Percentiles rank a stretch among this genome's conserved stretches.
These are phyloP conservation scores for Fusarium humuli DNA, from an alignment of 2,329 filamentous ascomycete species.

Conservation along the genomic window DNA sequence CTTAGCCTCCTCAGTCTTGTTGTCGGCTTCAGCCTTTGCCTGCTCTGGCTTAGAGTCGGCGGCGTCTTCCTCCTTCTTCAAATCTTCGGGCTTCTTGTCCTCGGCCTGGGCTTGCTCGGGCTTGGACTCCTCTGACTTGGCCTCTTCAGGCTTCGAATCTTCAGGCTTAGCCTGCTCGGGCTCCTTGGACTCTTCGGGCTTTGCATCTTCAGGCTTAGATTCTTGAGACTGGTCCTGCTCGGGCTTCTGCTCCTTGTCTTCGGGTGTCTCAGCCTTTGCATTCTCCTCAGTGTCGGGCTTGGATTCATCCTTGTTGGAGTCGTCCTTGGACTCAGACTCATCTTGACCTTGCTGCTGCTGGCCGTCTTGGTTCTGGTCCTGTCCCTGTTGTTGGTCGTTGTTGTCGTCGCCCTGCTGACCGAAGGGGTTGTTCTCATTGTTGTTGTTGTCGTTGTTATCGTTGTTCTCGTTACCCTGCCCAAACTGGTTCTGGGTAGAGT, in stretches of 20 bases:
- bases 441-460: constrained; percentile 6
- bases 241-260: constrained; percentile 16
- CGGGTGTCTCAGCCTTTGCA: constrained; percentile 23
- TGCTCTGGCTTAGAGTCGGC: constrained; percentile 18
- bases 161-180: constrained; percentile 5
- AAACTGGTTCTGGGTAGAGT: constrained; percentile 24
- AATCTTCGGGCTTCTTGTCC: constrained; percentile 22
- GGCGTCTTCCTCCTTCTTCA: constrained; percentile 20
- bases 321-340: constrained; percentile 16
- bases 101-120: constrained; percentile 15
- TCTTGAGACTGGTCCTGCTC: constrained; percentile 17
- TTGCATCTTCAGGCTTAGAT: neutral
- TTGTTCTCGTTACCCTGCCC: constrained; percentile 6
- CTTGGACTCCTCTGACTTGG: constrained; percentile 3
- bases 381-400: constrained; percentile 6
- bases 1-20: constrained; percentile 21
- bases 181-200: neutral
- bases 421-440: constrained; percentile 19
- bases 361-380: constrained; percentile 17
- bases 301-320: constrained; percentile 14
- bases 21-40: constrained; percentile 10
- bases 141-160: constrained; percentile 4
- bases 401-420: constrained; percentile 11
- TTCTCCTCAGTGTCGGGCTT: constrained; percentile 21
- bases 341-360: constrained; percentile 31